Percentiles rank a stretch among this genome's conserved stretches.
Conservation (phyloP, 768 basidiomycete genomes). For the Rhodotorula graminis region DNA sequence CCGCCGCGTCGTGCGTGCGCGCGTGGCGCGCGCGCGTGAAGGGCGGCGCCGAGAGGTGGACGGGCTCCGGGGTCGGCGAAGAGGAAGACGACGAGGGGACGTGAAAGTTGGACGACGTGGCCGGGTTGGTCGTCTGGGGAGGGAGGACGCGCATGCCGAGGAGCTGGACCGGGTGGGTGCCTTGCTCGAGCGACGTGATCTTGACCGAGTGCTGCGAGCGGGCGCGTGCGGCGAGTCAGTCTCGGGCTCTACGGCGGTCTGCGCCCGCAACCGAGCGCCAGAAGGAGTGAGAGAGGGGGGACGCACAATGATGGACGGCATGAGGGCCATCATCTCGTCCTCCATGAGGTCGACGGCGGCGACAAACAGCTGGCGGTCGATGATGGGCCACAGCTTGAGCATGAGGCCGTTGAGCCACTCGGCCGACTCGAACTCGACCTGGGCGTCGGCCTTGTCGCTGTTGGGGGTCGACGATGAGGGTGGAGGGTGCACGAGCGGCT, state of each 20-base stretch:
- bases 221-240: not conserved
- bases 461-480: no score
- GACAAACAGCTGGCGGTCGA: slow-evolving; percentile 11
- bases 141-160: slow-evolving; percentile 11
- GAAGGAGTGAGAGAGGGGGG: no score
- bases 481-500: not conserved
- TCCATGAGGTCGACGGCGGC: slow-evolving; percentile 11
- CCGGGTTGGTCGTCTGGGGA: not conserved
- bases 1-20: not conserved
- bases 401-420: slow-evolving; percentile 12
- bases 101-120: not conserved
- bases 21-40: not conserved
- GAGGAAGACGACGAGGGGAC: not conserved
- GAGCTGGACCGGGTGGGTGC: slow-evolving; percentile 6
- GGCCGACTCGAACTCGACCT: not conserved
- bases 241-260: no score
- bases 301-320: slow-evolving; percentile 7
- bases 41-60: no score
- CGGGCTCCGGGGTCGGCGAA: no score
- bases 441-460: not conserved
- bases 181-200: slow-evolving; percentile 11
- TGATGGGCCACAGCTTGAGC: not conserved
- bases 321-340: slow-evolving; percentile 7
- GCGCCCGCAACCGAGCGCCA: no score
- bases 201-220: slow-evolving; percentile 2